phyloP scores from a whole-genome alignment of 805 yeast genomes.

The Clavispora santaluciae region DNA sequence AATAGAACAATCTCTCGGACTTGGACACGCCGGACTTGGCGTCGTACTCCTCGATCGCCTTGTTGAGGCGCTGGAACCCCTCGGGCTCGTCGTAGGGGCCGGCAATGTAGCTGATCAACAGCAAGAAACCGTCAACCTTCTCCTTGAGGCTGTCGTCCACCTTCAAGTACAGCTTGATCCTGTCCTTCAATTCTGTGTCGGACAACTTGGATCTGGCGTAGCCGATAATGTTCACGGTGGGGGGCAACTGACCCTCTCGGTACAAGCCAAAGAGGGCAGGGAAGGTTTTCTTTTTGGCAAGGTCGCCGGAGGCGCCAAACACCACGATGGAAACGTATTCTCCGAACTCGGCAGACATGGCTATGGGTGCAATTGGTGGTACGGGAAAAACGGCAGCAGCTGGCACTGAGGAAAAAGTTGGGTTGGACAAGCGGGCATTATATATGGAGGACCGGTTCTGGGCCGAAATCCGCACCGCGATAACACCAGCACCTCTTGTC shows the following conservation, averaged over 20 bases:
- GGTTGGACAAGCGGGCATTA: background rate
- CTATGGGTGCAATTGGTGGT: background rate
- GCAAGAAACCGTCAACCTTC: slow-evolving; percentile 59
- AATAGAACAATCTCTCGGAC: slow-evolving; percentile 81
- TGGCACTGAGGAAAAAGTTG: background rate
- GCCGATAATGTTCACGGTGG: slow-evolving; percentile 72
- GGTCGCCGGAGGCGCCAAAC: slow-evolving; percentile 93
- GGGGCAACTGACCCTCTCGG: slow-evolving; percentile 66
- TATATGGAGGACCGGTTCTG: slow-evolving; percentile 1
- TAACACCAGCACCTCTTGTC: background rate
- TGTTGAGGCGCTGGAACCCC: slow-evolving; percentile 60
- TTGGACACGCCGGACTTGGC: slow-evolving; percentile 33
- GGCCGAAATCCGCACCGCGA: slow-evolving; percentile 2
- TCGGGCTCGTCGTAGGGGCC: slow-evolving; percentile 80
- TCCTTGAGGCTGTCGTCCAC: slow-evolving; percentile 39
- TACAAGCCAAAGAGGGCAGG: slow-evolving; percentile 74
- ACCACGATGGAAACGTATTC: slow-evolving; percentile 72
- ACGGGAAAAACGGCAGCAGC: background rate
- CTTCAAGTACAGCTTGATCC: slow-evolving; percentile 62
- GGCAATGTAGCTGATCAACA: slow-evolving; percentile 59
- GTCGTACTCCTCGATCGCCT: slow-evolving; percentile 59
- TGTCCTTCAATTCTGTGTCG: slow-evolving; percentile 59
- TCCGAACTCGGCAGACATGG: slow-evolving; percentile 43
- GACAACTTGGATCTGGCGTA: slow-evolving; percentile 82
- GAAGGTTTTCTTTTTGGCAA: slow-evolving; percentile 93